These are phyloP conservation scores for Canavalia gladiata DNA, from an alignment of 306 rosid species.

Conservation along the genomic window DNA sequence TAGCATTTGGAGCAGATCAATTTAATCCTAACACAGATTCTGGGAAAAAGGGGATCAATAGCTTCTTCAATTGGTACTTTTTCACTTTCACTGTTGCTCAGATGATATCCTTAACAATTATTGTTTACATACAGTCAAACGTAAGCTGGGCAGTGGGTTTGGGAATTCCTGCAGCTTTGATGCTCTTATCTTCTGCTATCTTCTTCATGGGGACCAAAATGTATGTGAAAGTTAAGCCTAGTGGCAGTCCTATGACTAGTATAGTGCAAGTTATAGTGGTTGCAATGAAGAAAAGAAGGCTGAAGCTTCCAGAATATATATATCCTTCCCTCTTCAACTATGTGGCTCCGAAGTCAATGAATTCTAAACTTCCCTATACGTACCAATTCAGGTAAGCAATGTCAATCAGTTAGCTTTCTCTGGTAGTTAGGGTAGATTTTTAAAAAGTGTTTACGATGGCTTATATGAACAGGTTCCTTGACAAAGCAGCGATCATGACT, in stretches of 20 bases:
- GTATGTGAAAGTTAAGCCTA: constrained; percentile 85
- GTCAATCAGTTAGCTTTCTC: constrained; percentile 26
- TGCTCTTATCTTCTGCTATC: constrained; percentile 70
- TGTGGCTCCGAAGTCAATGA: constrained; percentile 63
- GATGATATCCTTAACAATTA: constrained; percentile 66
- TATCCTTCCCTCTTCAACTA: constrained; percentile 69
- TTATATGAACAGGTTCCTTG: constrained; percentile 75
- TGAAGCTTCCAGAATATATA: constrained; percentile 61
- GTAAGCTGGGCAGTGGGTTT: constrained; percentile 83
- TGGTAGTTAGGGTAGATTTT: constrained; percentile 45
- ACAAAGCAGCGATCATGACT: constrained; percentile 81
- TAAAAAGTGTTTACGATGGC: neutral
- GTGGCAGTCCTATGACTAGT: constrained; percentile 86
- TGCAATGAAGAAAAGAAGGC: constrained; percentile 64
- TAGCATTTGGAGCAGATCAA: constrained; percentile 91
- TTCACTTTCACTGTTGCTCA: constrained; percentile 74
- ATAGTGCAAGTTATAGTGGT: constrained; percentile 79
- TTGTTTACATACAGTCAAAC: constrained; percentile 78
- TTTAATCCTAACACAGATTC: constrained; percentile 79
- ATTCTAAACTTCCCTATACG: constrained; percentile 73
- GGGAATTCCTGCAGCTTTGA: constrained; percentile 81
- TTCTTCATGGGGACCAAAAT: constrained; percentile 77
- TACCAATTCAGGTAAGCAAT: constrained; percentile 75
- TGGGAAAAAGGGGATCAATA: constrained; percentile 75
- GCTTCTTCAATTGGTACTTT: constrained; percentile 87